Percentiles rank a stretch among this genome's conserved stretches.
These are phyloP conservation scores for Pseudoturritis turrita DNA, from an alignment of 345 rosid species.

Conservation along the genomic window DNA sequence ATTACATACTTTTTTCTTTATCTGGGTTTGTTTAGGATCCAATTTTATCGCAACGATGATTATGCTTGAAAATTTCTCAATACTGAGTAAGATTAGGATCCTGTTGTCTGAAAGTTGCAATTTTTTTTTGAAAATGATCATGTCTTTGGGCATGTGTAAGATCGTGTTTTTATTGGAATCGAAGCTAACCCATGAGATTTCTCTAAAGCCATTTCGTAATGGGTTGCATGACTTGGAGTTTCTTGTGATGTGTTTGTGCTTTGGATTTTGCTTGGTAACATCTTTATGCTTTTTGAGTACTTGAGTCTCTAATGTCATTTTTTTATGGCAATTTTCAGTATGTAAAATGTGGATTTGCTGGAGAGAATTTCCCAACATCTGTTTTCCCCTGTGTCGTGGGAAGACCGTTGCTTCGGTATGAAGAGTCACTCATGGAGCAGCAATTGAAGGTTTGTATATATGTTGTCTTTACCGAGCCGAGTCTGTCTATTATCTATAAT, in stretches of 20 bases:
- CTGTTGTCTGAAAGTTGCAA: conserved; percentile 1
- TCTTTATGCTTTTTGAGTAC: not conserved
- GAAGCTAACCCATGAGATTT: not conserved
- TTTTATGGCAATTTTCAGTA: conserved; percentile 48
- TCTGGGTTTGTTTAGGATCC: not conserved
- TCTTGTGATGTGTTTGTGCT: not conserved
- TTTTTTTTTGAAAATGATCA: not conserved
- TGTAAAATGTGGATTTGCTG: conserved; percentile 97
- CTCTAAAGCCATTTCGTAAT: not conserved
- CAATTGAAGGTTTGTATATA: conserved; percentile 58
- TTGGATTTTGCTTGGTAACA: not conserved
- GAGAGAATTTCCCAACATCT: conserved; percentile 95
- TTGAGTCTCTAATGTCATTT: not conserved
- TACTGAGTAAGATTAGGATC: not conserved
- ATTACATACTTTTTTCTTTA: not conserved
- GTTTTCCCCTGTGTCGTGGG: conserved; percentile 97
- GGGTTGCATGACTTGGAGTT: not conserved
- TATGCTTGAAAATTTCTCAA: too few relatives aligned
- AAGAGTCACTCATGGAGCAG: conserved; percentile 90
- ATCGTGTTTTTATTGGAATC: not conserved
- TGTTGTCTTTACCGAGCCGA: not conserved
- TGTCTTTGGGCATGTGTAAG: not conserved
- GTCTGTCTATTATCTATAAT: not conserved
- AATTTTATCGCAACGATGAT: too few relatives aligned
- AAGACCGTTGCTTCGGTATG: conserved; percentile 85